Base-by-base conservation (phyloP, 495 filamentous ascomycete genomes). In the Echria macrotheca region DNA sequence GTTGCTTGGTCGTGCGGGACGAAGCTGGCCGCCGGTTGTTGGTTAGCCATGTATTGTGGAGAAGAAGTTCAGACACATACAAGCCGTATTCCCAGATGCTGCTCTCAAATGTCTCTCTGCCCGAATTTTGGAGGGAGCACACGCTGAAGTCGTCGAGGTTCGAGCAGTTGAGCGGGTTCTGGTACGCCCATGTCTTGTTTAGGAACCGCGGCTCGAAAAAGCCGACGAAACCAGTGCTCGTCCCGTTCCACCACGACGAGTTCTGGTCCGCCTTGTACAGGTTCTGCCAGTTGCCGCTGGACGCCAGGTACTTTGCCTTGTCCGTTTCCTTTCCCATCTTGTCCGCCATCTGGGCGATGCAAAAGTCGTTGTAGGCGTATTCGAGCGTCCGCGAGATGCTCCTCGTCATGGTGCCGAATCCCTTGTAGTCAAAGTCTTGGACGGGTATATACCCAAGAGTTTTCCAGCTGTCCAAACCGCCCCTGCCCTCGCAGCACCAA, bases 341-440 rank as follows among this genome's bases (percentile, higher is more conserved):
- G 15, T 74, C 63, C 2, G 78, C 82, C 58, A 88, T 77, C 49
- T 82, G 72, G 1, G 84, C 68, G 48, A 89, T 85, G 48, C 77
- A 81, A 56, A 85, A 90, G 61, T 90, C 86, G 52, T 89, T 82
- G 60, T 89, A 89, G 5, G 80, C 75, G 64, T 90, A 89, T 57
- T 89, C 86, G 0, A 89, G 73, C 0, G 85, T 89, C 7, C 86
- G 70, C 0, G 82, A 86, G 18, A 90, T 73, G 57, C 77, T 83
- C 15, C 86, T 73, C 0, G 86, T 89, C 61, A 85, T 77, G 2
- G 81, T 79, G 0, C 85, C 85, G 32, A 79, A 76, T 2, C 84
- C 84, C 19, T 79, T 74, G 32, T 77, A 74, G 63, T 88, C 84
- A 36, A 78, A 81, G 56, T 88, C 84, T 40, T 86, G 70, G 1